Conservation (phyloP, 805 yeast genomes). For the Candida pseudofarinosa region DNA sequence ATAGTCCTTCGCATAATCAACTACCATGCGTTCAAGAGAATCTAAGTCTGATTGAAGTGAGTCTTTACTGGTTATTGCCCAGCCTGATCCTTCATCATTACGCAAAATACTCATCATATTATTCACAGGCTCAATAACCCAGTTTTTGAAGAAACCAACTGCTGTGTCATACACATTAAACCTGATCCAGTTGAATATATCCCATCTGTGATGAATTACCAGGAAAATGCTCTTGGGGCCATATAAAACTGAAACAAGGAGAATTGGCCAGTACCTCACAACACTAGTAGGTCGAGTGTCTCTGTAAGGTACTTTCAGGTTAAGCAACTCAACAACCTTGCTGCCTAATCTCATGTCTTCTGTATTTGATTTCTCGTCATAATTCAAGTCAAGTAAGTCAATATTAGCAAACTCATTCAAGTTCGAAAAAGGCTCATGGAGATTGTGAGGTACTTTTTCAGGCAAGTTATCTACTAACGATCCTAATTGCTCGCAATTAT, state of each 20-base stretch:
- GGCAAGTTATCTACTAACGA: conserved; percentile 4
- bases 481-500: conserved; percentile 2
- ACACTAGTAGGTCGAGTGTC: conserved; percentile 33
- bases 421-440: neutral
- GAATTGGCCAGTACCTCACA: conserved; percentile 65
- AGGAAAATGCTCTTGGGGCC: conserved; percentile 50
- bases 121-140: conserved; percentile 75
- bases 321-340: neutral
- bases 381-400: neutral
- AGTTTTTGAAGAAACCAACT: conserved; percentile 66
- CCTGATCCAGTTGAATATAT: conserved; percentile 53
- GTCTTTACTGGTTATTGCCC: conserved; percentile 75
- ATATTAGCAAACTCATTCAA: neutral
- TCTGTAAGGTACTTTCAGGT: conserved; percentile 4
- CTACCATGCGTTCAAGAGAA: conserved; percentile 83
- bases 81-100: conserved; percentile 58
- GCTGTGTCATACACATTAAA: conserved; percentile 61
- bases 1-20: conserved; percentile 51
- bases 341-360: neutral
- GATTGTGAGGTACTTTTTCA: neutral
- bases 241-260: conserved; percentile 37
- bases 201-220: conserved; percentile 48
- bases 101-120: conserved; percentile 77
- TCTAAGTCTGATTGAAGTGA: conserved; percentile 74
- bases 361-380: neutral